phyloP scores from a whole-genome alignment of 2,329 filamentous ascomycete genomes.

The Beauveria sp. region DNA sequence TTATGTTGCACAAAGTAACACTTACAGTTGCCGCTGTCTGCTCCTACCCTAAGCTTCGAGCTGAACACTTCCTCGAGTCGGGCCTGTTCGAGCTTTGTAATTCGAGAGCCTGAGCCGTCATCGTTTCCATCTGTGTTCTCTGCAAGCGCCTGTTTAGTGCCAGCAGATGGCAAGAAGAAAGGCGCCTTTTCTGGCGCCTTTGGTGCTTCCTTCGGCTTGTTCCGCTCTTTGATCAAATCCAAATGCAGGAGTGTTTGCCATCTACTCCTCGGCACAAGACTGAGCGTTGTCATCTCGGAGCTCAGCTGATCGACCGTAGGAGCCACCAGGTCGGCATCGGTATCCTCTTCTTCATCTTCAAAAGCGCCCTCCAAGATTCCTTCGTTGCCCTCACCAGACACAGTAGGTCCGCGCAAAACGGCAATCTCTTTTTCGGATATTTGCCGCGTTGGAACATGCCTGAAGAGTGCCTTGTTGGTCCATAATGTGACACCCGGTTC shows the following conservation, averaged over 20 bases:
- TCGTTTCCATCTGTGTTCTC: conserved; percentile 28
- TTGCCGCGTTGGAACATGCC: conserved; percentile 76
- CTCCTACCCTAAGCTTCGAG: conserved; percentile 45
- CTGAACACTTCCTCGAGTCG: conserved; percentile 53
- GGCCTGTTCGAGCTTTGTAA: conserved; percentile 57
- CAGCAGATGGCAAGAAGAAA: conserved; percentile 78
- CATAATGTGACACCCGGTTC: conserved; percentile 87
- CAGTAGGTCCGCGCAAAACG: conserved; percentile 59
- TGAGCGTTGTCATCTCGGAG: conserved; percentile 77
- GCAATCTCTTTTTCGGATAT: conserved; percentile 71
- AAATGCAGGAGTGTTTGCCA: conserved; percentile 95
- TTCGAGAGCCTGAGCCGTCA: conserved; percentile 49
- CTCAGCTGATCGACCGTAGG: conserved; percentile 69
- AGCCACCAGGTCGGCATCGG: conserved; percentile 46
- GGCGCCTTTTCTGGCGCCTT: conserved; percentile 91
- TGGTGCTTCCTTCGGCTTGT: conserved; percentile 86
- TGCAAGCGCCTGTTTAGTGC: conserved; percentile 33
- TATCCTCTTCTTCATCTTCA: conserved; percentile 45
- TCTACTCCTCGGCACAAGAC: conserved; percentile 77
- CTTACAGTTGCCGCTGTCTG: conserved; percentile 54
- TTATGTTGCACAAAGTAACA: not conserved
- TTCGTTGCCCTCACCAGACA: conserved; percentile 74
- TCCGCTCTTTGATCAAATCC: conserved; percentile 85
- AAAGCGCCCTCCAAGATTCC: conserved; percentile 72
- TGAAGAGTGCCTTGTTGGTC: conserved; percentile 91